A percentile compares a stretch with the other conserved stretches of the same genome.
Evolutionary conservation across 352 stramenopile genomes (phyloP).

Genomic region (Paralagenidium karlingii): DNA sequence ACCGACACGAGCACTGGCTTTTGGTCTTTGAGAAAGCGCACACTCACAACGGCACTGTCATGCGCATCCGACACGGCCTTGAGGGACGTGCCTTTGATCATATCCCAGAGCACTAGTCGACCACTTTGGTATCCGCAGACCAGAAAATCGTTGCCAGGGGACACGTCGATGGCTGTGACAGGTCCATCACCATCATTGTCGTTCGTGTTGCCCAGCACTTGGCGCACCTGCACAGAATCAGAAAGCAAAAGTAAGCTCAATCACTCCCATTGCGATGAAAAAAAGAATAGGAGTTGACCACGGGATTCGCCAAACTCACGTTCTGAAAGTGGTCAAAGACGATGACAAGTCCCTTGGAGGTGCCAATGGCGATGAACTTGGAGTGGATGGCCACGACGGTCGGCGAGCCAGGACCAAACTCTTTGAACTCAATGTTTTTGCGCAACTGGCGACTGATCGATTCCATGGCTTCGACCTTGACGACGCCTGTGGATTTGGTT

Average conservation of each 20-base stretch:
- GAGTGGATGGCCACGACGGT: slow-evolving; percentile 91
- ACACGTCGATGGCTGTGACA: slow-evolving; percentile 84
- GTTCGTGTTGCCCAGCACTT: slow-evolving; percentile 81
- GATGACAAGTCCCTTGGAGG: slow-evolving; percentile 88
- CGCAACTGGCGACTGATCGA: slow-evolving; percentile 80
- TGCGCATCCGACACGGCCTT: slow-evolving; percentile 86
- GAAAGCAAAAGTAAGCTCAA: neutral
- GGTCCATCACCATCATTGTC: slow-evolving; percentile 59
- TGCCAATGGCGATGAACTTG: slow-evolving; percentile 96
- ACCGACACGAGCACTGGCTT: slow-evolving; percentile 76
- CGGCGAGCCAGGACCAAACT: slow-evolving; percentile 82
- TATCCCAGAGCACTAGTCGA: slow-evolving; percentile 93
- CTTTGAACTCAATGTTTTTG: slow-evolving; percentile 88
- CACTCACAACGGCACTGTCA: slow-evolving; percentile 78
- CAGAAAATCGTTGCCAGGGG: slow-evolving; percentile 80
- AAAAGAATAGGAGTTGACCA: neutral
- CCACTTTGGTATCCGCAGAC: slow-evolving; percentile 89
- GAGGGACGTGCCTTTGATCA: slow-evolving; percentile 88
- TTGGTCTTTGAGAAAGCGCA: slow-evolving; percentile 79
- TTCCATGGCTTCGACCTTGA: slow-evolving; percentile 85
- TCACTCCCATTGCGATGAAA: neutral
- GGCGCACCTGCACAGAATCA: slow-evolving; percentile 35
- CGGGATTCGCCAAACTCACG: slow-evolving; percentile 17
- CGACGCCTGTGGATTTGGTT: slow-evolving; percentile 54
- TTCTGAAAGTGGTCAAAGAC: slow-evolving; percentile 97